These are phyloP conservation scores for Sporothrix brunneoviolacea DNA, from an alignment of 2,329 filamentous ascomycete genomes.

Conservation along the genomic window DNA sequence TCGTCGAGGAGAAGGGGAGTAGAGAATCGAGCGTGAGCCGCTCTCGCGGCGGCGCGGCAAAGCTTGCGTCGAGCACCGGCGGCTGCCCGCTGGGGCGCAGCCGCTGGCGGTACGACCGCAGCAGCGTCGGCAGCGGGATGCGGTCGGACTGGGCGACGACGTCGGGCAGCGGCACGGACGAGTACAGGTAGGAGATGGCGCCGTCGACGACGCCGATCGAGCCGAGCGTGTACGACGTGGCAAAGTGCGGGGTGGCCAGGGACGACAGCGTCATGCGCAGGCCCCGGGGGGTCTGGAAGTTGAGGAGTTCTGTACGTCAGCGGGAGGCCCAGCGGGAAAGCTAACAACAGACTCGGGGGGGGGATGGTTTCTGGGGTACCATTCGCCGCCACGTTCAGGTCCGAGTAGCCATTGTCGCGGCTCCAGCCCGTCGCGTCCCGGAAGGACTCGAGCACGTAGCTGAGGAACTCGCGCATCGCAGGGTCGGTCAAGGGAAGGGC, in stretches of 20 bases:
- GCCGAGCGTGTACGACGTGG: conserved; percentile 86
- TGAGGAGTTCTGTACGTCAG: conserved; percentile 81
- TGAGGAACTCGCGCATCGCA: conserved; percentile 91
- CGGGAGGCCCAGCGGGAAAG: conserved; percentile 31
- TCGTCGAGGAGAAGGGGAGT: not conserved
- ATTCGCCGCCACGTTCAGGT: conserved; percentile 75
- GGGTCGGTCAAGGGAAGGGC: not conserved
- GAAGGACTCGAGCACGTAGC: conserved; percentile 89
- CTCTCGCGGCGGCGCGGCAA: conserved; percentile 17
- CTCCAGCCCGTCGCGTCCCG: conserved; percentile 83
- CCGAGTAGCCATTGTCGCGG: conserved; percentile 84
- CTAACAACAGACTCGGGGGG: not conserved
- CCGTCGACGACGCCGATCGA: conserved; percentile 89
- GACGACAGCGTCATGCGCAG: conserved; percentile 83
- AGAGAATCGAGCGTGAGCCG: not conserved
- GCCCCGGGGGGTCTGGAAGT: conserved; percentile 80
- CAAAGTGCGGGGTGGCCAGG: conserved; percentile 86
- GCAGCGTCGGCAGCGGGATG: conserved; percentile 69
- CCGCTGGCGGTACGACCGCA: conserved; percentile 77
- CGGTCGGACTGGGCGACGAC: conserved; percentile 62
- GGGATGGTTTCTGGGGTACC: conserved; percentile 52
- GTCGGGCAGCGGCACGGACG: conserved; percentile 67
- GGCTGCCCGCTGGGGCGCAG: not conserved
- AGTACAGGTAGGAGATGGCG: conserved; percentile 95
- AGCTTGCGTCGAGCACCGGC: conserved; percentile 9